Base-by-base conservation (phyloP, 352 stramenopile species). In the Phytophthora pseudosyringae region DNA sequence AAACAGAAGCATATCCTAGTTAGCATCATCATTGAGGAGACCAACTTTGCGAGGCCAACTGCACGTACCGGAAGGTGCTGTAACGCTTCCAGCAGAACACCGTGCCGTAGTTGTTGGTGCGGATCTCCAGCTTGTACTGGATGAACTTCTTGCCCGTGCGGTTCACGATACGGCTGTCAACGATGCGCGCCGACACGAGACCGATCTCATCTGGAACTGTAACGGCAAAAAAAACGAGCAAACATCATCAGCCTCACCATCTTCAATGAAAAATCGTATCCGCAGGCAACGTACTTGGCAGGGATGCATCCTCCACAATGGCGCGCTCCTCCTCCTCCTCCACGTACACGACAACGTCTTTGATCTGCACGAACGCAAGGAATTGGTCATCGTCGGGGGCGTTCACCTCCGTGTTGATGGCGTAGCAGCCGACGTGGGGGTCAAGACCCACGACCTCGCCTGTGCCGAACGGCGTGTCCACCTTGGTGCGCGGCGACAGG, bases 51-150 rank as follows among this genome's bases (percentile, higher is more conserved):
- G 8, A 62, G 25, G 11, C 13, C 12, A 25, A 31, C 18, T 26
- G 43, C 18, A 65, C 76, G 48, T 80, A 93, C 80, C 87, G 79
- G 75, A 96, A 96, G 5, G 88, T 96, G 67, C 79, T 90, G 84
- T 94, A 96, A 41, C 88, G 88, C 62, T 94, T 94, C 88, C 88
- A 96, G 73, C 83, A 93, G 69, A 81, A 94, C 16, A 96, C 75
- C 11, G 88, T 96, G 78, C 88, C 88, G 67, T 93, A 94, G 78
- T 94, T 96, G 38, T 67, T 89, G 48, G 88, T 96, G 59, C 81
- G 76, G 66, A 96, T 92, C 73, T 96, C 86, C 38, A 96, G 70
- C 67, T 96, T 94, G 80, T 96, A 96, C 73, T 96, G 86, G 49
- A 96, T 93, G 53, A 94, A 96, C 67, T 94, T 94, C 64, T 92